A percentile compares a stretch with the other conserved stretches of the same genome.
Conservation (phyloP, 768 basidiomycete genomes). For the Trametes elegans region DNA sequence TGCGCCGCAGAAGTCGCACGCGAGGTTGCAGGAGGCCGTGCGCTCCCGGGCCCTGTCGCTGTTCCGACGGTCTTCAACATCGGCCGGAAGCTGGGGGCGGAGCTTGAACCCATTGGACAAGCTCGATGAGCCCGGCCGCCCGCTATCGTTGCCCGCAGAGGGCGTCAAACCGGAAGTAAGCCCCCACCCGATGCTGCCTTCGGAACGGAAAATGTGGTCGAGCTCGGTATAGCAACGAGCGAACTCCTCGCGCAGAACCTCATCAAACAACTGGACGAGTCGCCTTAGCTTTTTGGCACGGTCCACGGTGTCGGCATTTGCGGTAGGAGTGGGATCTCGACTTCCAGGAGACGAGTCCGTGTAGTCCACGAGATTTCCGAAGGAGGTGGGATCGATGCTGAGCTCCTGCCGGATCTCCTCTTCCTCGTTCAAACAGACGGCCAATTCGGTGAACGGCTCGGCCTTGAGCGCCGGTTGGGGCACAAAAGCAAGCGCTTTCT, state of each 20-base stretch:
- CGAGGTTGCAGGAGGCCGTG: conserved; percentile 26
- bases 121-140: not conserved
- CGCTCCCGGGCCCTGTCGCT: conserved; percentile 18
- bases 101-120: not conserved
- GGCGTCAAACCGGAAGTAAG: not conserved
- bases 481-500: not conserved
- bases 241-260: conserved; percentile 24
- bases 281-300: conserved; percentile 20
- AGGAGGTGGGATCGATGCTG: not conserved
- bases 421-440: not conserved
- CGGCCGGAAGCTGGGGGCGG: not conserved
- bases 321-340: not conserved
- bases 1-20: conserved; percentile 78
- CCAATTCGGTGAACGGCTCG: not conserved
- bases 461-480: not conserved
- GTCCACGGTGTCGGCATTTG: conserved; percentile 20
- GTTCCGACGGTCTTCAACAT: not conserved
- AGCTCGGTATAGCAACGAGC: conserved; percentile 19
- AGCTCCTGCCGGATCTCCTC: not conserved
- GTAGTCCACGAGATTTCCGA: not conserved
- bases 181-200: not conserved
- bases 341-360: not conserved
- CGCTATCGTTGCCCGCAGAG: not conserved
- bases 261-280: conserved; percentile 25
- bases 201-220: conserved; percentile 12